Percentiles rank a stretch among this genome's conserved stretches.
phyloP scores from a whole-genome alignment of 352 stramenopile genomes.

The Chrysophaeum taylorii region DNA sequence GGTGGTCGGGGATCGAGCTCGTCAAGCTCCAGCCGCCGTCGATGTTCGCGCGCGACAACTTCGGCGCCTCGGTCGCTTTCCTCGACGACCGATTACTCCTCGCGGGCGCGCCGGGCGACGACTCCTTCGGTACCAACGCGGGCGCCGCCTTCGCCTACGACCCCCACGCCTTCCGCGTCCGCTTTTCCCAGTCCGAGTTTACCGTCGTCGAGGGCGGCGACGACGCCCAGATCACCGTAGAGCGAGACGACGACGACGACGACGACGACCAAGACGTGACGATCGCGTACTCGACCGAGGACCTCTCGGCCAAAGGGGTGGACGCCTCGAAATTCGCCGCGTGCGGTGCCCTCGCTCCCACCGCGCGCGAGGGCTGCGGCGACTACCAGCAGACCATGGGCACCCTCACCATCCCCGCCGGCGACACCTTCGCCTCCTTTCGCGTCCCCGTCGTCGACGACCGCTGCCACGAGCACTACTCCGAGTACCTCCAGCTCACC shows the following conservation, averaged over 20 bases:
- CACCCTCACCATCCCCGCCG: slow-evolving; percentile 70
- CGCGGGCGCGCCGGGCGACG: slow-evolving; percentile 69
- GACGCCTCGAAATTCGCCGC: slow-evolving; percentile 40
- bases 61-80: slow-evolving; percentile 66
- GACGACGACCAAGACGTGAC: slow-evolving; percentile 29
- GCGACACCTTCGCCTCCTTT: slow-evolving; percentile 68
- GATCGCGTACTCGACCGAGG: slow-evolving; percentile 52
- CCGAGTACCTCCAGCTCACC: slow-evolving; percentile 77
- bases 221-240: slow-evolving; percentile 42
- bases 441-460: slow-evolving; percentile 83
- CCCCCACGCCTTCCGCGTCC: slow-evolving; percentile 56
- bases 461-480: slow-evolving; percentile 65
- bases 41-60: slow-evolving; percentile 47
- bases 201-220: slow-evolving; percentile 60
- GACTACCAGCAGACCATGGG: slow-evolving; percentile 61
- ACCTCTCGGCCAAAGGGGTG: slow-evolving; percentile 54
- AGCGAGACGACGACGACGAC: slow-evolving; percentile 37
- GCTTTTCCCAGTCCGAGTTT: slow-evolving; percentile 57
- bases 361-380: slow-evolving; percentile 42
- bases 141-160: slow-evolving; percentile 77
- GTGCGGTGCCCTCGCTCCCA: slow-evolving; percentile 30
- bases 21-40: slow-evolving; percentile 42
- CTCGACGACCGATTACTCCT: slow-evolving; percentile 56
- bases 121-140: slow-evolving; percentile 62
- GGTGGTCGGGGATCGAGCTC: slow-evolving; percentile 39